Evolutionary conservation across 192 early-diverging fungal genomes (phyloP), one percentile per base, ranked within the genome.

Genomic region (Podochytrium sp.): DNA sequence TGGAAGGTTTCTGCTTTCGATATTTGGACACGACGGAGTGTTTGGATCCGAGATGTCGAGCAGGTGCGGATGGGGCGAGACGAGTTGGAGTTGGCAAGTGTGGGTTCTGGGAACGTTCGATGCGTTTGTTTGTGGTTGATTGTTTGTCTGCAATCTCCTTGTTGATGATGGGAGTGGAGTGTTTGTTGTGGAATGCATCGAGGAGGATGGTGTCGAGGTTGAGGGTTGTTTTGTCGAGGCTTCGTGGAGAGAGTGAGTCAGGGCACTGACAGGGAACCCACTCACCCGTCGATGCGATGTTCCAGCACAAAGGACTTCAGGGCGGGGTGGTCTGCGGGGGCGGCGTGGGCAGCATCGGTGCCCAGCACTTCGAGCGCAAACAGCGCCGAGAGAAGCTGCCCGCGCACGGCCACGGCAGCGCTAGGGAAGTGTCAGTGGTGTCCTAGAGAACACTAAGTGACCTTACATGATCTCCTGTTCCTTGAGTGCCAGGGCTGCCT

Each of bases 231-330:
- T n/a, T 47, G 43, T 47, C 20, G 43, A 12, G 43, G 10, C 10
- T 47, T 47, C 43, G 20, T 7, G 10, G 43, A 47, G 43, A 47
- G 43, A 47, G 7, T 47, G 7, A n/a, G n/a, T n/a, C 16, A 47
- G n/a, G 43, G 10, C 10, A 47, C 43, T 47, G n/a, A 16, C 16
- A 29, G 30, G 38, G 43, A 40, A 12, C 23, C 4, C n/a, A 18
- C 10, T 55, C 27, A 69, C 66, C 43, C 51, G 14, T 69, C 34
- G 51, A 69, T 69, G 52, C 66, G 66, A 27, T 69, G 47, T 3
- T 25, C 29, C 3, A 69, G 66, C 7, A 69, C 10, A 39, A 69
- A 69, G 66, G 18, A 5, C 35, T 41, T 47, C 27, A 65, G 38
- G n/a, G 35, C 30, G 33, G n/a, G 30, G 30, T 16, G 10, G 55